Conservation (phyloP, 1,284 basidiomycete species). For the Acaromyces ingoldii region DNA sequence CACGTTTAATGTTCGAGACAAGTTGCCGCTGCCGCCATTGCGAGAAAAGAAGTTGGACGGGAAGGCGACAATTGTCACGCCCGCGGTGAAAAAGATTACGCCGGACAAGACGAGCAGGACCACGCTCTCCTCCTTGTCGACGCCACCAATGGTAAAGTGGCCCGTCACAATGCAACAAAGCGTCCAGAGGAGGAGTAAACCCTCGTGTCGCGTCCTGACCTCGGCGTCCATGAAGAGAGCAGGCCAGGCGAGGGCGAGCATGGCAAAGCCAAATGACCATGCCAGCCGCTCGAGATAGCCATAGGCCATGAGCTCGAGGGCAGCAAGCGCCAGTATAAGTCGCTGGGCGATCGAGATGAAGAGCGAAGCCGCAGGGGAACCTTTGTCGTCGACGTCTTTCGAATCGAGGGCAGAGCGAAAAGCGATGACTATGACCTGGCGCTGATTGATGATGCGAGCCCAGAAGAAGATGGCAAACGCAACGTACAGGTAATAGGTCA, state of each 20-base stretch:
- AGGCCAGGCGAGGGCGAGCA: conserved; percentile 65
- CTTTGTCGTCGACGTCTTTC: not conserved
- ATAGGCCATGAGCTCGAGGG: conserved; percentile 66
- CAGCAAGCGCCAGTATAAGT: conserved; percentile 11
- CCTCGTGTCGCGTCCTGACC: conserved; percentile 36
- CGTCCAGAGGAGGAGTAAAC: conserved; percentile 57
- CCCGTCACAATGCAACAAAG: conserved; percentile 59
- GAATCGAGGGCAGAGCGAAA: not conserved
- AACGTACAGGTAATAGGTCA: conserved; percentile 72
- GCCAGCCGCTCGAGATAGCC: conserved; percentile 59
- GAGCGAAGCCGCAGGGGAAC: not conserved
- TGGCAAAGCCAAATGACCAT: conserved; percentile 67
- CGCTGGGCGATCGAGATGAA: conserved; percentile 1
- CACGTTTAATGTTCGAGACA: conserved; percentile 23
- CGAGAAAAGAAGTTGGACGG: conserved; percentile 18
- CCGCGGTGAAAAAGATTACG: conserved; percentile 18
- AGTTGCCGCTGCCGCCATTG: not conserved
- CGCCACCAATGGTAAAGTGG: conserved; percentile 67
- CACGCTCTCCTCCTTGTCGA: conserved; percentile 68
- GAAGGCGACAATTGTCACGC: conserved; percentile 7
- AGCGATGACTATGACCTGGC: conserved; percentile 12
- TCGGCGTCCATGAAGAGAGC: conserved; percentile 19
- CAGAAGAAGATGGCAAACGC: conserved; percentile 71
- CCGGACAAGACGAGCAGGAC: conserved; percentile 26
- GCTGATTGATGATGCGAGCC: conserved; percentile 30